These are phyloP conservation scores for Candolleomyces aberdarensis DNA, from an alignment of 768 basidiomycete genomes.

Conservation along the genomic window DNA sequence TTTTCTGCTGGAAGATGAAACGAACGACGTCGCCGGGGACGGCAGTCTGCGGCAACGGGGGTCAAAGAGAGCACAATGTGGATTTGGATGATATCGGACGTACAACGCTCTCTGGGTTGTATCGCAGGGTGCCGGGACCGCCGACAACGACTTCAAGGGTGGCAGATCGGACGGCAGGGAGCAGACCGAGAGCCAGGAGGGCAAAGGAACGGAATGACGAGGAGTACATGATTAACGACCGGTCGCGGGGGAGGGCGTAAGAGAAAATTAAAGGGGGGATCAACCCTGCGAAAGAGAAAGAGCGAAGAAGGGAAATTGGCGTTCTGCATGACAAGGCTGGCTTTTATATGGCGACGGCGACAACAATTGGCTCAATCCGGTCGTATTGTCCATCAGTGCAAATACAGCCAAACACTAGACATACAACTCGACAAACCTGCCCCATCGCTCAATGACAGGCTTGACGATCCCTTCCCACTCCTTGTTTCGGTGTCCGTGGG, in stretches of 20 bases:
- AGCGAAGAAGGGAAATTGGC: conserved; percentile 8
- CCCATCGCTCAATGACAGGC: conserved; percentile 79
- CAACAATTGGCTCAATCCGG: not conserved
- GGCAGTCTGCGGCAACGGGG: conserved; percentile 34
- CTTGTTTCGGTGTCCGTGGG: conserved; percentile 52
- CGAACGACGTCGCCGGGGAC: conserved; percentile 41
- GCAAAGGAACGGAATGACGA: conserved; percentile 11
- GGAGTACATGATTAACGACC: conserved; percentile 9
- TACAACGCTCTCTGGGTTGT: conserved; percentile 39
- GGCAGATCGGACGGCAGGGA: conserved; percentile 32
- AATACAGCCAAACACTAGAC: conserved; percentile 18
- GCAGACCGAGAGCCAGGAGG: conserved; percentile 14
- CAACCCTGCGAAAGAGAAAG: conserved; percentile 9
- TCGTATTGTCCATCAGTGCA: not conserved
- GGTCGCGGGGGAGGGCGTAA: conserved; percentile 1
- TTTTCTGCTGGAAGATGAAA: conserved; percentile 55
- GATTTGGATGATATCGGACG: conserved; percentile 14
- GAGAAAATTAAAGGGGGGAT: conserved; percentile 2
- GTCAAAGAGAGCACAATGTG: not conserved
- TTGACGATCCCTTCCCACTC: conserved; percentile 77
- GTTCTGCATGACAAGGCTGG: not conserved
- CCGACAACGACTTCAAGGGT: conserved; percentile 47
- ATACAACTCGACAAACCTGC: conserved; percentile 52
- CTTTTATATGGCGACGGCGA: conserved; percentile 10
- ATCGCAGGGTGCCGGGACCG: conserved; percentile 38